Base-by-base conservation (phyloP, 257 asterid species). In the Catharanthus roseus region DNA sequence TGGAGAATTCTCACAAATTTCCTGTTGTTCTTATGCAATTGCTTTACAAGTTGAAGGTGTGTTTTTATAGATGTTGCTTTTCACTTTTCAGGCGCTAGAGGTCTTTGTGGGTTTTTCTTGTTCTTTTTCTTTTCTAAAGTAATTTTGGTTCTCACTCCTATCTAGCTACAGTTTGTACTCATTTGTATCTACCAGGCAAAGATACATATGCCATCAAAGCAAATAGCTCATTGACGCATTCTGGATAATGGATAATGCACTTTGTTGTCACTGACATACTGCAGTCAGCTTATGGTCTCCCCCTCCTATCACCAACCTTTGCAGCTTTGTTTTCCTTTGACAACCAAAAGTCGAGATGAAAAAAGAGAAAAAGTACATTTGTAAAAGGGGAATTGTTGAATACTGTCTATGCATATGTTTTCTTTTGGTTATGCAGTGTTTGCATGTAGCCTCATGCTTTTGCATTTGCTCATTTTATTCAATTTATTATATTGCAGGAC, bases 401-500 rank as follows among this genome's bases (percentile, higher is more conserved):
- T 6, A 44, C 50, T 10, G 11, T 31, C 57, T n/a, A 67, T 44
- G 34, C 13, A 15, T 65, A 3, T 65, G 54, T 12, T 15, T 44
- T 6, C 16, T 29, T 67, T 66, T 41, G 38, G 34, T 28, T 45
- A 61, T 44, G 23, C 23, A 31, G 45, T 67, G 15, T 41, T 44
- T 10, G 8, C 33, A n/a, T 44, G 28, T 31, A 10, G 56, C 39
- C 26, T 24, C 15, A 24, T 38, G 23, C 26, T 39, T 65, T 65
- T 21, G 69, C 4, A 11, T 45, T 44, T 65, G 42, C 12, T 24
- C 4, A 26, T 39, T 16, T 21, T 39, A 39, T 41, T 75, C 62
- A 51, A 57, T 23, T 55, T 69, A 28, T 50, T 1, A 54, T 61
- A 44, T 79, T 77, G 72, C 85, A 91, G 97, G 97, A 91, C 82